Base-by-base conservation (phyloP, 257 asterid species). In the Penstemon newberryi region DNA sequence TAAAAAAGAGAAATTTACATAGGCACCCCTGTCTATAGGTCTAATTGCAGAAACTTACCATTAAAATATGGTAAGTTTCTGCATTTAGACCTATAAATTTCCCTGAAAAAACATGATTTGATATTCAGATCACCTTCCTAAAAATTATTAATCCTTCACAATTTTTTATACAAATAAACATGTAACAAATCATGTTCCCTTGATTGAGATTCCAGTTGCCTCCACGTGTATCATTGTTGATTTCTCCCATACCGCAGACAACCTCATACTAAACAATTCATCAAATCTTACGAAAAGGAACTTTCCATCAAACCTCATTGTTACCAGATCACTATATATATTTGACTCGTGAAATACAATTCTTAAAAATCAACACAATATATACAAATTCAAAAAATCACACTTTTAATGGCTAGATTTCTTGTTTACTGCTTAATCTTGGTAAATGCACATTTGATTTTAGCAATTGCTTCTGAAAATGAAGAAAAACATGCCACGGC, bases 161-260 rank as follows among this genome's bases (percentile, higher is more conserved):
- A n/a, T 37, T 46, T 12, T 18, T 33, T 19, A 39, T 42, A 62
- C 9, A 19, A 43, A 62, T 62, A 42, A 62, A 62, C 67, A 63
- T 63, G 7, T 12, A 46, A 72, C 49, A 10, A 46, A 10, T 19
- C 38, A 68, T 67, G 63, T 67, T 40, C 54, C 53, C 73, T 65
- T 63, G 36, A 58, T 18, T 69, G 57, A 33, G 44, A 3, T 12
- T 60, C 65, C 69, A 62, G 70, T 57, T 73, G 64, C 52, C 44
- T 62, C 15, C 81, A 76, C 81, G 81, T 76, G 80, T 40, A 53
- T 54, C 64, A 8, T 63, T 46, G 66, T 67, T 45, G 65, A 38
- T 39, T 55, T 61, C 66, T 69, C n/a, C 75, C 69, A 44, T 56
- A 44, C 40, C 45, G 39, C 54, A 40, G 66, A 70, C 75, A 70